Evolutionary conservation across 106 monocot species (phyloP).

Genomic region (Platanthera zijinensis): DNA sequence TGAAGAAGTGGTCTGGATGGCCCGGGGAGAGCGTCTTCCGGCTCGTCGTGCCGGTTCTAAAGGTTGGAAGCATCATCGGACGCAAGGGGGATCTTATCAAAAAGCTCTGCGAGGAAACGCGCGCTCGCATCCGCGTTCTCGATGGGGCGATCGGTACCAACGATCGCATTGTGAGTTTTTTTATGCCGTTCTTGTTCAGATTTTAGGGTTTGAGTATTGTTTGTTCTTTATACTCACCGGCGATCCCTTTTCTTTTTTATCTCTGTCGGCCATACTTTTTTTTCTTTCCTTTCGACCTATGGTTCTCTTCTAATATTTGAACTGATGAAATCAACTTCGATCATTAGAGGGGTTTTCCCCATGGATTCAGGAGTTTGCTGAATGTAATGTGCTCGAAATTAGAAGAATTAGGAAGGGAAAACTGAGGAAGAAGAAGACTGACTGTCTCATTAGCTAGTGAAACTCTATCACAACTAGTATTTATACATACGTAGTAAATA

Average conservation of each 20-base stretch:
- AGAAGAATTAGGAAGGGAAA: too few species aligned
- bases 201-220: background rate
- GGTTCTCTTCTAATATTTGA: too few species aligned
- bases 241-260: too few species aligned
- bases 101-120: slow-evolving; percentile 83
- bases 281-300: background rate
- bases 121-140: slow-evolving; percentile 59
- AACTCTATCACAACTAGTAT: too few species aligned
- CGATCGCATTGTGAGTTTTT: slow-evolving; percentile 70
- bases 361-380: too few species aligned
- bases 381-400: too few species aligned
- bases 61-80: slow-evolving; percentile 85
- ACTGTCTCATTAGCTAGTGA: too few species aligned
- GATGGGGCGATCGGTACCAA: slow-evolving; percentile 52
- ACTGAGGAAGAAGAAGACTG: too few species aligned
- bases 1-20: slow-evolving; percentile 88
- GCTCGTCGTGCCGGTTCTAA: slow-evolving; percentile 60
- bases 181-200: background rate
- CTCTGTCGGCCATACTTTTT: background rate
- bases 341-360: too few species aligned
- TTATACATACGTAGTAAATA: too few species aligned
- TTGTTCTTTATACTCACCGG: background rate
- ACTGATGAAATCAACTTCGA: too few species aligned
- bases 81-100: slow-evolving; percentile 78
- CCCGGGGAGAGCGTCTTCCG: slow-evolving; percentile 73